These are phyloP conservation scores for Eimeria tenella DNA, from an alignment of 169 alveolate species.

Conservation along the genomic window DNA sequence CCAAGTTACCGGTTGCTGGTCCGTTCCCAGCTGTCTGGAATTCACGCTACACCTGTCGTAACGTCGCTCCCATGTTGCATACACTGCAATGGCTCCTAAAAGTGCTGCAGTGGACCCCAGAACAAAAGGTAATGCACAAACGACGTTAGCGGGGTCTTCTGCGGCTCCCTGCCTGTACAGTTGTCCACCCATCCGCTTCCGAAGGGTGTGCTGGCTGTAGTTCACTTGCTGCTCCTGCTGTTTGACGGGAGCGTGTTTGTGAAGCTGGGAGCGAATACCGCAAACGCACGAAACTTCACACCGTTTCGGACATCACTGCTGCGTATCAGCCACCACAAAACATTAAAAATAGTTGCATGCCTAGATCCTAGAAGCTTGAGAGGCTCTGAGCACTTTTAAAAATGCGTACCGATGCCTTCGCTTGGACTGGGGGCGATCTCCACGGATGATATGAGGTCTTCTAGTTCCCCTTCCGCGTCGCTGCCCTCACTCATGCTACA, in stretches of 20 bases:
- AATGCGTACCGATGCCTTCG: constrained; percentile 24
- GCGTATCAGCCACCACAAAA: no score
- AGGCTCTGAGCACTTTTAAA: not conserved
- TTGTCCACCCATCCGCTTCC: constrained; percentile 51
- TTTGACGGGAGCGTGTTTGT: constrained; percentile 52
- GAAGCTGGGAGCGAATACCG: constrained; percentile 42
- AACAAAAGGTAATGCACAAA: not conserved
- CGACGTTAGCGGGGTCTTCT: constrained; percentile 27
- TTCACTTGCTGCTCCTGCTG: constrained; percentile 17
- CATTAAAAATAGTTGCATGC: no score
- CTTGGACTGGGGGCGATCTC: not conserved
- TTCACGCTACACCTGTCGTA: no score
- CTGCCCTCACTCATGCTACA: constrained; percentile 42
- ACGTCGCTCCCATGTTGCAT: no score
- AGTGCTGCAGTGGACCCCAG: not conserved
- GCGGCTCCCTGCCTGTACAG: constrained; percentile 41
- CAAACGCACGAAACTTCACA: not conserved
- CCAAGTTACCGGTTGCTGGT: no score
- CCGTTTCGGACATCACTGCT: no score
- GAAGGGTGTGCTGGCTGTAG: not conserved
- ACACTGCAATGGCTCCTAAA: no score
- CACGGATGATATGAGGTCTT: not conserved
- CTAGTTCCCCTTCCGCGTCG: constrained; percentile 24
- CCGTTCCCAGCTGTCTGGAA: no score
- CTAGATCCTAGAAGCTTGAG: no score